Evolutionary conservation across 2,329 filamentous ascomycete genomes (phyloP), one percentile per base, ranked within the genome.

Genomic region (Knoxdaviesia proteae): DNA sequence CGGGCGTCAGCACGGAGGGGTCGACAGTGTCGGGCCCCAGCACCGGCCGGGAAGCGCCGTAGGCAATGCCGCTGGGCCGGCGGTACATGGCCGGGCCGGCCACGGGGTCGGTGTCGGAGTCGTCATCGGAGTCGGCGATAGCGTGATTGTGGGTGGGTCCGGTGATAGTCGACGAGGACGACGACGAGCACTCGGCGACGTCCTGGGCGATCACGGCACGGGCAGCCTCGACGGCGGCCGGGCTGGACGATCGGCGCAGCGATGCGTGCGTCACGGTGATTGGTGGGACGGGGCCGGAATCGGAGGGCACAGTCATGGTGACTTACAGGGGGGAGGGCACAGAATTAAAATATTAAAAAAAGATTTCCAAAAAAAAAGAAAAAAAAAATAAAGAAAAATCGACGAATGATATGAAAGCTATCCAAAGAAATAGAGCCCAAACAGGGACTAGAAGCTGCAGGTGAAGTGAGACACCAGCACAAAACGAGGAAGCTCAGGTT

Each of bases 31-130:
- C 64, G 5, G 74, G 73, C 31, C 83, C 69, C 45, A 92, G 67
- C 5, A 79, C 71, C 4, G 80, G 77, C 43, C 84, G 68, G 1
- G 75, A 69, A 30, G 78, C 77, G 8, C 79, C 80, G 46, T 73
- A 82, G 32, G 79, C 77, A 38, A 90, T 77, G 53, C 78, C 80
- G 49, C 76, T 81, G 1, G 84, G 83, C 39, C 84, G 72, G 44
- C 81, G 74, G 60, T 90, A 94, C 50, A 67, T 67, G 54, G 58
- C 63, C 44, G 62, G 67, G n/a, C 60, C 60, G 11, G 54, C 52
- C 7, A 60, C 60, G 6, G 43, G n/a, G 10, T 62, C 55, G 42
- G 54, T 49, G 5, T 58, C 58, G 2, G 51, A 50, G 32, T 50
- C 52, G 10, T 56, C 55, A 31, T 53, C 20, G 20, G 20, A 20